Conservation (phyloP, 306 rosid genomes). For the Inga leiocalycina region DNA sequence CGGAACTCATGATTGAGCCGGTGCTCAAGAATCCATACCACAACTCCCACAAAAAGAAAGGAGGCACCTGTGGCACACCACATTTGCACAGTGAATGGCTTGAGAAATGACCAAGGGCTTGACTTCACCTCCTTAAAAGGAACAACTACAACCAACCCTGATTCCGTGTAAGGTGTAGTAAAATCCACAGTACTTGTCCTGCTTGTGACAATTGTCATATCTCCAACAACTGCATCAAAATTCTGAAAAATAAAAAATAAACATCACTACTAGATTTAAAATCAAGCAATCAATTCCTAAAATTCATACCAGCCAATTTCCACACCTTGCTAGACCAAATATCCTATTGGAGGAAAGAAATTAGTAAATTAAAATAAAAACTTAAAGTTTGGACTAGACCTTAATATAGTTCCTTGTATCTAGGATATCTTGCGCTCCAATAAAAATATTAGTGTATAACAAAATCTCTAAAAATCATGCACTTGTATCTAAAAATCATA, state of each 20-base stretch:
- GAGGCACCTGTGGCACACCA: slow-evolving; percentile 73
- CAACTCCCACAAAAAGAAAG: slow-evolving; percentile 78
- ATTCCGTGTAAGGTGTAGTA: slow-evolving; percentile 78
- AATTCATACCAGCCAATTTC: slow-evolving; percentile 10
- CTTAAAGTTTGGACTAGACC: not conserved
- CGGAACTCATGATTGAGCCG: slow-evolving; percentile 78
- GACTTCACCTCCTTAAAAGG: slow-evolving; percentile 61
- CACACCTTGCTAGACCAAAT: slow-evolving; percentile 12
- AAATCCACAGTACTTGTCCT: slow-evolving; percentile 83
- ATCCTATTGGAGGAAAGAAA: not conserved
- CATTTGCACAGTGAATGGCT: slow-evolving; percentile 73
- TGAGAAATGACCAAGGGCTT: slow-evolving; percentile 82
- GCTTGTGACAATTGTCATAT: slow-evolving; percentile 76
- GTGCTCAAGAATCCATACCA: slow-evolving; percentile 97
- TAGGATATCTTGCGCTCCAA: not conserved
- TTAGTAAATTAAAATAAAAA: slow-evolving; percentile 3
- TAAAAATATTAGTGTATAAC: not conserved
- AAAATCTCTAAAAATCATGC: not conserved
- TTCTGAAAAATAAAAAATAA: slow-evolving; percentile 50
- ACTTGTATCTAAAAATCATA: not conserved
- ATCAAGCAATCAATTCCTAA: not conserved
- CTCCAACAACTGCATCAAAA: slow-evolving; percentile 86
- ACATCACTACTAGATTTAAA: slow-evolving; percentile 26
- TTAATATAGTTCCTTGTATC: not conserved
- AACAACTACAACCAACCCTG: slow-evolving; percentile 82